Evolutionary conservation across 306 rosid genomes (phyloP).

Genomic region (Fragaria nilgerrensis): DNA sequence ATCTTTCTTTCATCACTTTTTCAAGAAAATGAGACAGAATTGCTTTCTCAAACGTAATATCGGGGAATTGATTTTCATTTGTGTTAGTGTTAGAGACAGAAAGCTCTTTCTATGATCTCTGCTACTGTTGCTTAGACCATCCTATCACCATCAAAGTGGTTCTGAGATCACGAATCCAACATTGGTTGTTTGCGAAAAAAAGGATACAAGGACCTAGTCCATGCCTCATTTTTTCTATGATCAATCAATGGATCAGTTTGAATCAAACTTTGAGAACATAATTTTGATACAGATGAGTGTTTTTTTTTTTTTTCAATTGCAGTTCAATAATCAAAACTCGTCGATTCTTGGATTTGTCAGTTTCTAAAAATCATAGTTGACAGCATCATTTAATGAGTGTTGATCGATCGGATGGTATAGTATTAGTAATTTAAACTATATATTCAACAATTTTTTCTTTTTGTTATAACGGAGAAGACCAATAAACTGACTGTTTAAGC

Average conservation of each 20-base stretch:
- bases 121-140: neutral
- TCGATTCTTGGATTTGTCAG: neutral
- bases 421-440: no score
- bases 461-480: neutral
- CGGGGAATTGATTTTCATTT: constrained; percentile 2
- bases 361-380: neutral
- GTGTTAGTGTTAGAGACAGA: neutral
- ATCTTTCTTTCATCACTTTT: neutral
- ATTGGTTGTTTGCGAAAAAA: neutral
- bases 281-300: neutral
- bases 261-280: neutral
- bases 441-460: no score
- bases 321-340: neutral
- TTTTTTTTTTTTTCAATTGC: neutral
- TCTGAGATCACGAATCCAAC: neutral
- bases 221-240: neutral
- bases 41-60: neutral
- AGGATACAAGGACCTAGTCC: neutral
- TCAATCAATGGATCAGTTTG: neutral
- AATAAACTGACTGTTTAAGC: neutral
- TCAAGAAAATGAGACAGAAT: neutral
- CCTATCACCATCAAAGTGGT: neutral
- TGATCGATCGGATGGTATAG: neutral
- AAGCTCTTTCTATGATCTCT: neutral
- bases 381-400: neutral